Evolutionary conservation across 2,329 filamentous ascomycete genomes (phyloP).

Genomic region (Drechmeria coniospora): DNA sequence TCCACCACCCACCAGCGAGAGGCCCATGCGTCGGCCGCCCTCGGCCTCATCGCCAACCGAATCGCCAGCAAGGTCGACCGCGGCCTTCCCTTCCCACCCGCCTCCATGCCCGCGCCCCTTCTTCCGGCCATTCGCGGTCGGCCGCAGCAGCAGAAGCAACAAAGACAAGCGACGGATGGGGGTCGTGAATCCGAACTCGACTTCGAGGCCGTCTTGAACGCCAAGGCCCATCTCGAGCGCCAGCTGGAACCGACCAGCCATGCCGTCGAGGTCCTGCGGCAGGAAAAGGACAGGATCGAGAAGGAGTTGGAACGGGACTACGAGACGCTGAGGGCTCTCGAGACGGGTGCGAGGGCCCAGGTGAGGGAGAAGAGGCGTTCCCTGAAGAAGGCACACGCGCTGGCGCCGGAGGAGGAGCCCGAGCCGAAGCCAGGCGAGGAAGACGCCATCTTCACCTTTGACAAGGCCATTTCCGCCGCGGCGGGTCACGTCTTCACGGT

Average conservation of each 20-base stretch:
- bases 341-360: slow-evolving; percentile 41
- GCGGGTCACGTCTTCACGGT: slow-evolving; percentile 7
- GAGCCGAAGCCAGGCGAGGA: slow-evolving; percentile 2
- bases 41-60: slow-evolving; percentile 38
- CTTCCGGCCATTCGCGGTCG: background rate
- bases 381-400: slow-evolving; percentile 31
- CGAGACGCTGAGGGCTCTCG: slow-evolving; percentile 30
- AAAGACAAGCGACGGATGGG: slow-evolving; percentile 15
- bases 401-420: slow-evolving; percentile 23
- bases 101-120: slow-evolving; percentile 15
- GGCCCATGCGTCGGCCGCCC: slow-evolving; percentile 37
- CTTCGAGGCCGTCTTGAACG: slow-evolving; percentile 48
- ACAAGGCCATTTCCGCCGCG: background rate
- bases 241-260: slow-evolving; percentile 48
- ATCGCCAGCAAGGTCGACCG: slow-evolving; percentile 42
- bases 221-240: slow-evolving; percentile 38
- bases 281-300: slow-evolving; percentile 43
- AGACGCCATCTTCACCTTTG: slow-evolving; percentile 2
- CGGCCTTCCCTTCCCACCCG: slow-evolving; percentile 52
- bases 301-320: slow-evolving; percentile 40
- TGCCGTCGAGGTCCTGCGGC: slow-evolving; percentile 42
- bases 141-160: background rate
- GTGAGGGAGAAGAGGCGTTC: slow-evolving; percentile 33
- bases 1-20: slow-evolving; percentile 30
- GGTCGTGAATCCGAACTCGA: slow-evolving; percentile 45